A percentile compares a stretch with the other conserved stretches of the same genome.
phyloP scores from a whole-genome alignment of 495 filamentous ascomycete species.

The Evansstolkia leycettana region DNA sequence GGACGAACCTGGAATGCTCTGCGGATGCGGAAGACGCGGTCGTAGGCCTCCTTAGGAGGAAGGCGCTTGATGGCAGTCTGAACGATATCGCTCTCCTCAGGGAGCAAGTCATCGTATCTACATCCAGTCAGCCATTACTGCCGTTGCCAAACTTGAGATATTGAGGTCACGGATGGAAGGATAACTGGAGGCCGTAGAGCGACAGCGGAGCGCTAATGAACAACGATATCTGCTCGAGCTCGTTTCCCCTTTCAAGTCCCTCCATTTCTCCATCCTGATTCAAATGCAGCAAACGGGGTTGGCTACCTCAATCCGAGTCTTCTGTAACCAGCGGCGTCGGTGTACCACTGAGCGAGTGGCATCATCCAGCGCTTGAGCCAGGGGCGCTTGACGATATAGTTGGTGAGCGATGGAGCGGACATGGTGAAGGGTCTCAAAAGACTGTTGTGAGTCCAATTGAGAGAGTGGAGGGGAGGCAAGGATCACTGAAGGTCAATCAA shows the following conservation, averaged over 20 bases:
- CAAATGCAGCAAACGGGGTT: no score
- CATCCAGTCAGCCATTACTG: constrained; percentile 4
- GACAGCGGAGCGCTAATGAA: neutral
- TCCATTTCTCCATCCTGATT: neutral
- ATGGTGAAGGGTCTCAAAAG: constrained; percentile 39
- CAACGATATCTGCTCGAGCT: no score
- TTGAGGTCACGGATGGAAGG: neutral
- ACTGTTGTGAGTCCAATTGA: constrained; percentile 17
- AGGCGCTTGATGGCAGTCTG: constrained; percentile 83
- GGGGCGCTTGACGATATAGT: constrained; percentile 64
- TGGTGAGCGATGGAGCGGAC: constrained; percentile 60
- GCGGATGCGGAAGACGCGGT: constrained; percentile 92
- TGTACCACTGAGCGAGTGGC: constrained; percentile 76
- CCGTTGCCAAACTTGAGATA: neutral
- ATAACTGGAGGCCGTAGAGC: neutral
- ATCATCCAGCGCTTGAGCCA: constrained; percentile 68
- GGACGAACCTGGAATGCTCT: constrained; percentile 75
- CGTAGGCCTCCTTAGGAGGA: constrained; percentile 78
- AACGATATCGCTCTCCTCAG: constrained; percentile 78
- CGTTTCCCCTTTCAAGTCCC: neutral
- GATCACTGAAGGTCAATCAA: constrained; percentile 21
- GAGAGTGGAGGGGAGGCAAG: constrained; percentile 11
- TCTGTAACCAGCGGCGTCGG: constrained; percentile 78
- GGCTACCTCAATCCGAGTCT: constrained; percentile 78
- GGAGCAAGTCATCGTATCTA: constrained; percentile 87